Conservation (phyloP, 768 basidiomycete genomes). For the Psilocybe azurescens region DNA sequence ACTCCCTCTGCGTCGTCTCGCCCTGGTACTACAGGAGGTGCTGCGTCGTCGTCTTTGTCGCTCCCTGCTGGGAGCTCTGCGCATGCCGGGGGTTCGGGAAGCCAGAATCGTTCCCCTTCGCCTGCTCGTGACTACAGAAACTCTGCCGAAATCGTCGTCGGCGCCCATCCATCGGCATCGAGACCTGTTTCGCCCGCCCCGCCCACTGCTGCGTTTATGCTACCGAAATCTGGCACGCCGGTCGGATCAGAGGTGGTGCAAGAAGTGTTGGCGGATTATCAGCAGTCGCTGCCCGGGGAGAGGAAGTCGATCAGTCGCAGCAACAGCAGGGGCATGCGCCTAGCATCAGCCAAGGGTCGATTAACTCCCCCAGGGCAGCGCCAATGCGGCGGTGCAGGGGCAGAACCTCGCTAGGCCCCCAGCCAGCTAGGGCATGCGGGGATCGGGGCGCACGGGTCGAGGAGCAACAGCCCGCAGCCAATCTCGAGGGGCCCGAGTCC, state of each 20-base stretch:
- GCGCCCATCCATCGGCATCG: slow-evolving; percentile 69
- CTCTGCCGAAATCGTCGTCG: slow-evolving; percentile 82
- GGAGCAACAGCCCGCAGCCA: slow-evolving; percentile 69
- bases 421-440: slow-evolving; percentile 78
- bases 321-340: slow-evolving; percentile 43
- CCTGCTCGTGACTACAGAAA: slow-evolving; percentile 69
- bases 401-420: slow-evolving; percentile 55
- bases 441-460: slow-evolving; percentile 76
- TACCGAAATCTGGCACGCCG: slow-evolving; percentile 56
- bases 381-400: slow-evolving; percentile 32
- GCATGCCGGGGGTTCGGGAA: slow-evolving; percentile 26
- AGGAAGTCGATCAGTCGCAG: slow-evolving; percentile 61
- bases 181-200: slow-evolving; percentile 77
- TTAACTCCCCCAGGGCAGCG: slow-evolving; percentile 18
- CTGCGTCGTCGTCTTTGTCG: slow-evolving; percentile 38
- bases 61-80: slow-evolving; percentile 33
- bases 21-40: slow-evolving; percentile 19
- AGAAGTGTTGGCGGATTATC: slow-evolving; percentile 77
- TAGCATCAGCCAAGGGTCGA: slow-evolving; percentile 23
- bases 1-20: slow-evolving; percentile 26
- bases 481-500: slow-evolving; percentile 60
- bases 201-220: slow-evolving; percentile 79
- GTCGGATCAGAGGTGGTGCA: slow-evolving; percentile 64
- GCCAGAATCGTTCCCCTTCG: slow-evolving; percentile 33
- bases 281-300: slow-evolving; percentile 89